Evolutionary conservation across 208 protist species (phyloP).

Genomic region (Novymonas esmeraldas): DNA sequence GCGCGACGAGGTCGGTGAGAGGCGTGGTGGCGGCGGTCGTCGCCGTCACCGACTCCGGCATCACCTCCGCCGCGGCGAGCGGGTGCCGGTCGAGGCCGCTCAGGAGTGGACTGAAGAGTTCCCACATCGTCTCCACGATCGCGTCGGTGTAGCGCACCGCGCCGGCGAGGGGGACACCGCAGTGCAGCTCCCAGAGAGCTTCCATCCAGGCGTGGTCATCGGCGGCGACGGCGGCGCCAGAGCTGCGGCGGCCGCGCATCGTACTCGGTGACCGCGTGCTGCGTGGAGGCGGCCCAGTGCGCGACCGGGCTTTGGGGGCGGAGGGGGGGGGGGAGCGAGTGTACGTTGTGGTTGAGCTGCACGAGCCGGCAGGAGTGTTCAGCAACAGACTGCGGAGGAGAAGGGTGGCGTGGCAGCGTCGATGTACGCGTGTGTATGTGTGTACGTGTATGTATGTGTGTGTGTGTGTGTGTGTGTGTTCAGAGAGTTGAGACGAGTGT

Average conservation of each 20-base stretch:
- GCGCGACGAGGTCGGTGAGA: constrained; percentile 20
- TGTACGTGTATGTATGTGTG: constrained; percentile 4
- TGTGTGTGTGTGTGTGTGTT: neutral
- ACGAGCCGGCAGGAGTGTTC: neutral
- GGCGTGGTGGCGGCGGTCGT: constrained; percentile 16
- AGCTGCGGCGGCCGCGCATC: neutral
- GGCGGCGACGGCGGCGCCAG: constrained; percentile 11
- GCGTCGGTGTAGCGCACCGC: constrained; percentile 58
- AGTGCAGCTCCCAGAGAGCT: constrained; percentile 66
- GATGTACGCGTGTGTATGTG: too few species aligned
- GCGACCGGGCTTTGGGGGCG: too few species aligned
- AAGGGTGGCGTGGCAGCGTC: too few species aligned
- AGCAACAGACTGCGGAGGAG: too few species aligned
- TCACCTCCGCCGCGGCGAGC: constrained; percentile 20
- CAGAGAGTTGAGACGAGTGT: neutral
- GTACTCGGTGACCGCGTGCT: neutral
- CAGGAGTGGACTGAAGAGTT: constrained; percentile 63
- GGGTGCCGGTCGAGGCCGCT: constrained; percentile 38
- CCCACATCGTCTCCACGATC: constrained; percentile 75
- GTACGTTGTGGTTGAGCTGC: neutral
- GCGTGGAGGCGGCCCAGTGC: too few species aligned
- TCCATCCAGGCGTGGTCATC: constrained; percentile 43
- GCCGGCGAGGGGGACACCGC: constrained; percentile 33
- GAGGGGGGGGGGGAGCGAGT: too few species aligned
- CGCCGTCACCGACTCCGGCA: constrained; percentile 14